A percentile compares a stretch with the other conserved stretches of the same genome.
phyloP scores from a whole-genome alignment of 257 asterid species.

The Scutellaria barbata region DNA sequence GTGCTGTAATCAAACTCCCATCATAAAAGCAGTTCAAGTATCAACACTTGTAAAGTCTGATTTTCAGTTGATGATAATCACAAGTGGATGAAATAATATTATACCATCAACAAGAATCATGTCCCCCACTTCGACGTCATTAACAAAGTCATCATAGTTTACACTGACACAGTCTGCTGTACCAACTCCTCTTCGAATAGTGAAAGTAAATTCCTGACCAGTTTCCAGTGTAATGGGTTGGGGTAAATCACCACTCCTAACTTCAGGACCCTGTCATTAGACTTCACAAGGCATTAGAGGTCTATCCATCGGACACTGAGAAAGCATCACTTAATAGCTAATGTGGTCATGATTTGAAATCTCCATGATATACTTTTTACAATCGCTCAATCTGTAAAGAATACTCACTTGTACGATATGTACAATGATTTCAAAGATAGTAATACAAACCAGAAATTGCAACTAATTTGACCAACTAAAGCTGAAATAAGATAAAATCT shows the following conservation, averaged over 20 bases:
- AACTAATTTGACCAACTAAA: neutral
- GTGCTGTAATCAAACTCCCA: neutral
- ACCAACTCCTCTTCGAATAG: slow-evolving; percentile 93
- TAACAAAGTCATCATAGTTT: slow-evolving; percentile 93
- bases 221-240: slow-evolving; percentile 69
- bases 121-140: slow-evolving; percentile 89
- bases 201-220: slow-evolving; percentile 94
- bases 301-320: slow-evolving; percentile 8
- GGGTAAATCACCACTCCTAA: slow-evolving; percentile 95
- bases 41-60: neutral
- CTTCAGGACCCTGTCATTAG: slow-evolving; percentile 90
- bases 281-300: slow-evolving; percentile 24
- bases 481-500: neutral
- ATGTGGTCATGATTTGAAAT: neutral
- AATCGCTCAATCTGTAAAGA: neutral
- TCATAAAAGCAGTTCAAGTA: neutral
- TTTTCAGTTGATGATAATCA: slow-evolving; percentile 2
- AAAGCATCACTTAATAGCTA: neutral
- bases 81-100: slow-evolving; percentile 8
- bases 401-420: neutral
- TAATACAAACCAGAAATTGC: neutral
- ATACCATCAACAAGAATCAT: slow-evolving; percentile 97
- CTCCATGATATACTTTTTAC: neutral
- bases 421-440: neutral
- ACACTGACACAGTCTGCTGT: slow-evolving; percentile 86